phyloP scores from a whole-genome alignment of 2,329 filamentous ascomycete species.

The Ceratocystis albifundus region DNA sequence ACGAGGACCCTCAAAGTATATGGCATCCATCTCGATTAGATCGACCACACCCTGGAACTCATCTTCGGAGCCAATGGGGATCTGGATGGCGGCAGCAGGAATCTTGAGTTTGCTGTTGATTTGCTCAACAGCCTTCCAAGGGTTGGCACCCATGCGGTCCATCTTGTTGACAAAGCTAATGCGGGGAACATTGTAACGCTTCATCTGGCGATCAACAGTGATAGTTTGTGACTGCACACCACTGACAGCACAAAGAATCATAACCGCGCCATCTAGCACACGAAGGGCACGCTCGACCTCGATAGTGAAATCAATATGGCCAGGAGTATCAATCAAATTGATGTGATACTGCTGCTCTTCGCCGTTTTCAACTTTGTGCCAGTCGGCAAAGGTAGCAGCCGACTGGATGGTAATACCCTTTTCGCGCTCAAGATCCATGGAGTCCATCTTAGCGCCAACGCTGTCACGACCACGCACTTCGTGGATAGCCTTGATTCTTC shows the following conservation, averaged over 20 bases:
- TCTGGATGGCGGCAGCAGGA: constrained; percentile 81
- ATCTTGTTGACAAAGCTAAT: constrained; percentile 99
- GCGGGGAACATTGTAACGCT: constrained; percentile 89
- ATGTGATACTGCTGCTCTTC: constrained; percentile 88
- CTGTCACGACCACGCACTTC: constrained; percentile 91
- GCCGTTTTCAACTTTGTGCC: constrained; percentile 74
- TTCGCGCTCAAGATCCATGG: constrained; percentile 91
- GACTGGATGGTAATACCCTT: constrained; percentile 97
- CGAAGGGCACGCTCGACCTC: constrained; percentile 92
- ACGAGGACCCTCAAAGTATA: constrained; percentile 78
- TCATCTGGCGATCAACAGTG: constrained; percentile 97
- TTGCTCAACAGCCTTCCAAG: constrained; percentile 93
- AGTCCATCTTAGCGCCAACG: constrained; percentile 98
- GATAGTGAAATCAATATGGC: constrained; percentile 98
- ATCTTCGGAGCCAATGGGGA: constrained; percentile 87
- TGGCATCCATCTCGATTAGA: constrained; percentile 78
- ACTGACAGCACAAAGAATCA: constrained; percentile 96
- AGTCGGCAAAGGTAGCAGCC: constrained; percentile 94
- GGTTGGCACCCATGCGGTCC: constrained; percentile 97
- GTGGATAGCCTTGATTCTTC: constrained; percentile 91
- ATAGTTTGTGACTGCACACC: constrained; percentile 97
- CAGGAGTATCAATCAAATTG: constrained; percentile 96
- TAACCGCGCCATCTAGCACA: constrained; percentile 90
- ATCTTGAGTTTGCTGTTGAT: constrained; percentile 95
- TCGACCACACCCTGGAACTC: constrained; percentile 88